These are phyloP conservation scores for Schwanniomyces occidentalis DNA, from an alignment of 805 yeast genomes.

Conservation along the genomic window DNA sequence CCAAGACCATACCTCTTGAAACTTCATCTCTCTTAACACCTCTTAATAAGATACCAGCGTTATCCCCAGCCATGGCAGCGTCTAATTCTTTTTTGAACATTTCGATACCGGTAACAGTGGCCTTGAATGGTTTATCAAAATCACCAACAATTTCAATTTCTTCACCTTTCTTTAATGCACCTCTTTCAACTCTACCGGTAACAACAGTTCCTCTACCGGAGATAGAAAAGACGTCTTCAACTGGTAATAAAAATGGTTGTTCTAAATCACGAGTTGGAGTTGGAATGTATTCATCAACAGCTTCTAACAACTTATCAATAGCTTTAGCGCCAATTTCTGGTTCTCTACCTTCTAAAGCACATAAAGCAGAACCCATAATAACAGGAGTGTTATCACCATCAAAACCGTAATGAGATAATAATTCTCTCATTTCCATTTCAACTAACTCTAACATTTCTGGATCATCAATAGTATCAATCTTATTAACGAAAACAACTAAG, in stretches of 20 bases:
- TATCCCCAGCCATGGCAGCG: slow-evolving; percentile 98
- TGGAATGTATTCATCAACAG: slow-evolving; percentile 93
- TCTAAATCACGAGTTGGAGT: slow-evolving; percentile 96
- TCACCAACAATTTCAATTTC: slow-evolving; percentile 96
- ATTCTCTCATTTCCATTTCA: slow-evolving; percentile 99
- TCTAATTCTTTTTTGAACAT: slow-evolving; percentile 99
- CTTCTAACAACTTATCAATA: slow-evolving; percentile 78
- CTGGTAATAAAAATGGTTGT: slow-evolving; percentile 94
- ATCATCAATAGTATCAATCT: slow-evolving; percentile 96
- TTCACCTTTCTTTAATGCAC: slow-evolving; percentile 95
- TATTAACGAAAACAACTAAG: slow-evolving; percentile 96
- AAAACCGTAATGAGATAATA: slow-evolving; percentile 85
- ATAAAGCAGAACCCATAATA: slow-evolving; percentile 96
- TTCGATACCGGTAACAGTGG: slow-evolving; percentile 97
- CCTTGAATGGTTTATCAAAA: slow-evolving; percentile 82
- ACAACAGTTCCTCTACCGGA: slow-evolving; percentile 99
- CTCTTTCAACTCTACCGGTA: slow-evolving; percentile 99
- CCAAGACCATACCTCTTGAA: slow-evolving; percentile 95
- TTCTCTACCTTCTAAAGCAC: slow-evolving; percentile 85
- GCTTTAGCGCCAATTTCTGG: slow-evolving; percentile 93
- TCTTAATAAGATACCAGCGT: slow-evolving; percentile 95
- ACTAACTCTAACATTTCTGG: slow-evolving; percentile 99
- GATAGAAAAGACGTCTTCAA: slow-evolving; percentile 96
- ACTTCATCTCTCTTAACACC: slow-evolving; percentile 98
- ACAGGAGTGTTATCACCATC: slow-evolving; percentile 99